A percentile compares a stretch with the other conserved stretches of the same genome.
Evolutionary conservation across 2,329 filamentous ascomycete genomes (phyloP).

Genomic region (Mycosphaerella sp.): DNA sequence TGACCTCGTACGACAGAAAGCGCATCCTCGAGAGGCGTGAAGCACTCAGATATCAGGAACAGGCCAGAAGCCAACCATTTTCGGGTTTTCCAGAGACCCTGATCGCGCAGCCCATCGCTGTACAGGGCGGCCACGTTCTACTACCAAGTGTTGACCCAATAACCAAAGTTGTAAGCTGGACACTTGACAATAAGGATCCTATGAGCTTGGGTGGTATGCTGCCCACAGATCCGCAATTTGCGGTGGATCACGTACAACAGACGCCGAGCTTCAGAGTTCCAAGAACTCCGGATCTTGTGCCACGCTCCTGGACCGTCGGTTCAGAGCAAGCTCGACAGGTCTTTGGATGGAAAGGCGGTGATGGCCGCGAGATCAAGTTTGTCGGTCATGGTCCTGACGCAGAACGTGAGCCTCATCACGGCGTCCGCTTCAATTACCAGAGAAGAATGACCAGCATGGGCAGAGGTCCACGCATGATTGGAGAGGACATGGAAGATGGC

Average conservation of each 20-base stretch:
- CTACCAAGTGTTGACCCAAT: conserved; percentile 16
- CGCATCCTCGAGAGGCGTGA: conserved; percentile 4
- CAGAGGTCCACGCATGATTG: conserved; percentile 17
- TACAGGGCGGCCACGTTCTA: conserved; percentile 18
- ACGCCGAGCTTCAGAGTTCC: conserved; percentile 11
- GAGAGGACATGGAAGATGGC: conserved; percentile 11
- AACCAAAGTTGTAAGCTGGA: conserved; percentile 19
- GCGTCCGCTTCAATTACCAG: conserved; percentile 20
- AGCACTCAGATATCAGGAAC: not conserved
- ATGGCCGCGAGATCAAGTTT: conserved; percentile 34
- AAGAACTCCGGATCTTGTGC: conserved; percentile 4
- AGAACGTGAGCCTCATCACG: conserved; percentile 27
- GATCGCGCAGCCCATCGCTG: not conserved
- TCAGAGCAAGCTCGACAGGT: conserved; percentile 7
- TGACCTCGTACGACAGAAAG: conserved; percentile 3
- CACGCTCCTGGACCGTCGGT: conserved; percentile 22
- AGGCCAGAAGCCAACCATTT: not conserved
- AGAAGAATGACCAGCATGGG: conserved; percentile 3
- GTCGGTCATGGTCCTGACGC: conserved; percentile 30
- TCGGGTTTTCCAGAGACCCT: conserved; percentile 3
- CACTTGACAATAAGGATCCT: not conserved
- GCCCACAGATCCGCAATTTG: conserved; percentile 11
- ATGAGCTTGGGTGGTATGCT: not conserved
- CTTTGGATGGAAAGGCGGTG: conserved; percentile 34
- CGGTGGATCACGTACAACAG: conserved; percentile 13